Evolutionary conservation across 139 green algal species (phyloP).

Genomic region (Ettlia oleoabundans): DNA sequence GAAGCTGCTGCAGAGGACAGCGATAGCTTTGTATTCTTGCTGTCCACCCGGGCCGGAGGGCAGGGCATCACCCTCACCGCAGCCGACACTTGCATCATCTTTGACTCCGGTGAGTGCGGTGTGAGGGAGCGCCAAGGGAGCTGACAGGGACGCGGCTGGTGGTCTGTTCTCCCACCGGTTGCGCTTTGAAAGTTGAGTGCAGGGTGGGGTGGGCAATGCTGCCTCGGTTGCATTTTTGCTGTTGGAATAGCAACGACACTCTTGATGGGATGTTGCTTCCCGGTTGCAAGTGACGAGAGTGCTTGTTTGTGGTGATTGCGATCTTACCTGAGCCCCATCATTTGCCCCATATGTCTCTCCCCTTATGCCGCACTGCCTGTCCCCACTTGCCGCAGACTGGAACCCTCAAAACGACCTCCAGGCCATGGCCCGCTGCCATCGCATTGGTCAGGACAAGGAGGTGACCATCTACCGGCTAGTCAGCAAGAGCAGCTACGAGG

Average conservation of each 20-base stretch:
- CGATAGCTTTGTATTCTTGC: constrained; percentile 88
- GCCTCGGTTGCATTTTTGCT: not conserved
- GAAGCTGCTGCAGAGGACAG: constrained; percentile 22
- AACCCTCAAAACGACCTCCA: constrained; percentile 97
- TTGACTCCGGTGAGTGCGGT: constrained; percentile 69
- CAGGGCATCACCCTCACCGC: constrained; percentile 97
- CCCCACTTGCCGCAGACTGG: constrained; percentile 68
- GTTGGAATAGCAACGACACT: not conserved
- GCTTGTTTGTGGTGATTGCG: too few relatives aligned
- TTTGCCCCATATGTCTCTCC: not conserved
- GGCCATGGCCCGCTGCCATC: constrained; percentile 96
- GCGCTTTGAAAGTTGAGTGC: too few relatives aligned
- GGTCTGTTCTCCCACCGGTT: too few relatives aligned
- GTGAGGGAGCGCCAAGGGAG: not conserved
- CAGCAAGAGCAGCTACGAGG: constrained; percentile 90
- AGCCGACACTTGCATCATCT: constrained; percentile 95
- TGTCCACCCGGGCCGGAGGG: constrained; percentile 92
- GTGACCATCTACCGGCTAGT: constrained; percentile 94
- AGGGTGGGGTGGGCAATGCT: not conserved
- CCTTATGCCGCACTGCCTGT: not conserved
- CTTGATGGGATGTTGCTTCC: not conserved
- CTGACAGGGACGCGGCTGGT: too few relatives aligned
- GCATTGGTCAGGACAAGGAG: constrained; percentile 89
- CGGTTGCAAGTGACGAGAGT: too few relatives aligned
- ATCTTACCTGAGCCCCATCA: too few relatives aligned